Conservation (phyloP, 805 yeast species). For the Priceomyces fermenticarens region DNA sequence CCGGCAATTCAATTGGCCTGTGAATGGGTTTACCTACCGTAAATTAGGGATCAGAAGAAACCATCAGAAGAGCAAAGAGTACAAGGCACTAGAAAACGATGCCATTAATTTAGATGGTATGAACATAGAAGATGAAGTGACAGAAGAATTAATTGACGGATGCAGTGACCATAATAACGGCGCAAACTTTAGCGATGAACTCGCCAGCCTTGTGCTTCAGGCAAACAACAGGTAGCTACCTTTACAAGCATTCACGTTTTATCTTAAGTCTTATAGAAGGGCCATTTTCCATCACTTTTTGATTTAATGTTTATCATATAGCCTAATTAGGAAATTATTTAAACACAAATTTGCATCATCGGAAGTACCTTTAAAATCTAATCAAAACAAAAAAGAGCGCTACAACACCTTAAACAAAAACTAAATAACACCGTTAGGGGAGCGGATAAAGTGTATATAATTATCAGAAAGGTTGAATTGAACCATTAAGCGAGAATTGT, state of each 20-base stretch:
- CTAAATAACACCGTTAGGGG: no score
- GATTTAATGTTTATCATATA: conserved; percentile 3
- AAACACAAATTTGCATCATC: conserved; percentile 6
- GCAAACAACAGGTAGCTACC: background rate
- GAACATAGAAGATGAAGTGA: conserved; percentile 12
- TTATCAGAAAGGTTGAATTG: no score
- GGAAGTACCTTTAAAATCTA: conserved; percentile 1
- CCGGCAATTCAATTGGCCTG: conserved; percentile 32
- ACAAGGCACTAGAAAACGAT: conserved; percentile 13
- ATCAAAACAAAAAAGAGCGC: background rate
- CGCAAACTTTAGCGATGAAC: conserved; percentile 18
- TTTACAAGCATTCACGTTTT: background rate
- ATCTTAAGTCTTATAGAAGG: background rate
- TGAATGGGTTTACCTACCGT: conserved; percentile 30
- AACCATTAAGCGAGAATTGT: no score
- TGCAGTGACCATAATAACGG: background rate
- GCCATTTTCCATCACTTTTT: background rate
- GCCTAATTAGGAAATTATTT: conserved; percentile 7
- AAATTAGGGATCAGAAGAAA: conserved; percentile 20
- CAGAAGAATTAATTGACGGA: conserved; percentile 20
- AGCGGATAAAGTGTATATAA: no score
- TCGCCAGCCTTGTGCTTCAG: conserved; percentile 15
- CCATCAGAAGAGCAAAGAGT: conserved; percentile 16
- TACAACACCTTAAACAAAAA: no score
- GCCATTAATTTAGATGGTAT: conserved; percentile 12